Percentiles rank a stretch among this genome's conserved stretches.
Conservation (phyloP, 192 early-diverging fungal genomes). For the Backusella tarrabulga region DNA sequence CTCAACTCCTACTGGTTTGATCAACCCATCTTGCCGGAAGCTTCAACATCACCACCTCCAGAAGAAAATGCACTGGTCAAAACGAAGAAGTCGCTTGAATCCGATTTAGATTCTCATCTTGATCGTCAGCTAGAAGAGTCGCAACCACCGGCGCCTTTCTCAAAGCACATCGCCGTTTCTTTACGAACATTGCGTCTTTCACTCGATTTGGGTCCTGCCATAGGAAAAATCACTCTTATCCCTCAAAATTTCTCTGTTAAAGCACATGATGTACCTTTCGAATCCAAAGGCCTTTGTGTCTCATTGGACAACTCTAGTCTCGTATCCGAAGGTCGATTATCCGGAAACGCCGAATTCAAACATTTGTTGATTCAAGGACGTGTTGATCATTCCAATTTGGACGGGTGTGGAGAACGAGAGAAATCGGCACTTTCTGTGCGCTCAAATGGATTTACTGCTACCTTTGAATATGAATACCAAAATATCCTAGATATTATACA, state of each 20-base stretch:
- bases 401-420: background rate
- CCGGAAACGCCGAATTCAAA: slow-evolving; percentile 35
- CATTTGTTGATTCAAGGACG: background rate
- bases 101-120: background rate
- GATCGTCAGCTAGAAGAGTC: background rate
- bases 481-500: slow-evolving; percentile 63
- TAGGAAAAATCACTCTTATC: slow-evolving; percentile 54
- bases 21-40: slow-evolving; percentile 39
- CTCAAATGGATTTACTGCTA: slow-evolving; percentile 37
- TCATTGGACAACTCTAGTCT: slow-evolving; percentile 45
- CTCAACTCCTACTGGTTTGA: slow-evolving; percentile 70
- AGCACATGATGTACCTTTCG: slow-evolving; percentile 39
- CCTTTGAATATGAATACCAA: slow-evolving; percentile 77
- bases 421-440: background rate
- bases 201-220: slow-evolving; percentile 61
- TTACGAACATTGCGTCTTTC: slow-evolving; percentile 48
- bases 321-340: slow-evolving; percentile 59
- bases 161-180: slow-evolving; percentile 41
- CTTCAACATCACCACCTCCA: background rate
- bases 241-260: slow-evolving; percentile 45
- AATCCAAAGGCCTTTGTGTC: slow-evolving; percentile 38
- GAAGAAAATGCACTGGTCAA: background rate
- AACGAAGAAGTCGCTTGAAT: background rate
- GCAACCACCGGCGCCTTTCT: slow-evolving; percentile 40
- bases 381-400: background rate